A percentile compares a stretch with the other conserved stretches of the same genome.
phyloP scores from a whole-genome alignment of 1,284 basidiomycete species.

The Trichosporon ovoides region DNA sequence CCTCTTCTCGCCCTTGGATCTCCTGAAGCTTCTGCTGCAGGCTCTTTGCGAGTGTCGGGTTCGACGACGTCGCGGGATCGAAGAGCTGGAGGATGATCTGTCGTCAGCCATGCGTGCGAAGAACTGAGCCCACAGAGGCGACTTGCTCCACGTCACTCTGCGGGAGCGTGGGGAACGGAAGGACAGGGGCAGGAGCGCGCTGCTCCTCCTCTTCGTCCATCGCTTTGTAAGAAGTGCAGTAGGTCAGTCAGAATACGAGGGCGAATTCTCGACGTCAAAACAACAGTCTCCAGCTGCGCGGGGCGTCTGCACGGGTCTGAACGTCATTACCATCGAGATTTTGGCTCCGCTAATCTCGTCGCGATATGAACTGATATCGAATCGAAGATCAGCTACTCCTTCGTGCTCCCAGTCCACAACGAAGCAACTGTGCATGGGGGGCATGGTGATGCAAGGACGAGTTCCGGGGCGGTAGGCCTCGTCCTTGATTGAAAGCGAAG shows the following conservation, averaged over 20 bases:
- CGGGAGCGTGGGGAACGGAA: slow-evolving; percentile 34
- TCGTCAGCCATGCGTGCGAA: neutral
- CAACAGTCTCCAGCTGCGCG: neutral
- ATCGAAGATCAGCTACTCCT: neutral
- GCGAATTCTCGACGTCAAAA: neutral
- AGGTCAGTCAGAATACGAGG: neutral
- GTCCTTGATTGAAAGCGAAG: too few relatives aligned
- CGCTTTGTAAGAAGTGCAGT: neutral
- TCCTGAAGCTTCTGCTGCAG: slow-evolving; percentile 45
- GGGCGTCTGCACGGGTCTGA: neutral
- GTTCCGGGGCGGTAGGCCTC: too few relatives aligned
- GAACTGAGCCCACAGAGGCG: slow-evolving; percentile 27
- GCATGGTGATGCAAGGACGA: too few relatives aligned
- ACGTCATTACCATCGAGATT: neutral
- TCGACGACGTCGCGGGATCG: slow-evolving; percentile 31
- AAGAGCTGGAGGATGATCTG: slow-evolving; percentile 45
- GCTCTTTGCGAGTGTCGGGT: slow-evolving; percentile 38
- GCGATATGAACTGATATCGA: too few relatives aligned
- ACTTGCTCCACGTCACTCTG: slow-evolving; percentile 35
- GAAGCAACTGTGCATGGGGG: too few relatives aligned
- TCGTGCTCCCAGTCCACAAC: too few relatives aligned
- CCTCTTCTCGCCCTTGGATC: slow-evolving; percentile 41
- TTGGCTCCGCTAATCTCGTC: neutral
- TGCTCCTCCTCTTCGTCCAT: slow-evolving; percentile 2
- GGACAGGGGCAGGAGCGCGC: neutral